These are phyloP conservation scores for Ettlia oleoabundans DNA, from an alignment of 139 green algal species.

Conservation along the genomic window DNA sequence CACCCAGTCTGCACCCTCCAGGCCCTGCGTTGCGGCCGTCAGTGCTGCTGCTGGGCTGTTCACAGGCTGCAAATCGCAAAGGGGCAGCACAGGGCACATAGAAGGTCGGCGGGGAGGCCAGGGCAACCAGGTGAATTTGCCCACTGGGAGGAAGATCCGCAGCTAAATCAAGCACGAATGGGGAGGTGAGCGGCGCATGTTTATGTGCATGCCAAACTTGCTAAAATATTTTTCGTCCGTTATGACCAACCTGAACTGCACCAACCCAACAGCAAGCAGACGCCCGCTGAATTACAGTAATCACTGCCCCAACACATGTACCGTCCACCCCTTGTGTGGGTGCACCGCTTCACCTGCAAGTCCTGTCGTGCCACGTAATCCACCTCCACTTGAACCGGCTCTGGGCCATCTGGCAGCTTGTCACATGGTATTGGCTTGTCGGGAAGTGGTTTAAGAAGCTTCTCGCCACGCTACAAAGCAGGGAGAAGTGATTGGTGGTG, in stretches of 20 bases:
- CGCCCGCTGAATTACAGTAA: no score
- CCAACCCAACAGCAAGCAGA: not conserved
- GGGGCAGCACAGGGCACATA: not conserved
- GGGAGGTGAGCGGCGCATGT: no score
- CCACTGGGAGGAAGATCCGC: no score
- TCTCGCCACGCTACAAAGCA: conserved; percentile 25
- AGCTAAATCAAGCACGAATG: no score
- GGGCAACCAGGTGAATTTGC: not conserved
- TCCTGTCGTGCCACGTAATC: conserved; percentile 46
- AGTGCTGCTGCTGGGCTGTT: conserved; percentile 1
- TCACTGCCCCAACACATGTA: no score
- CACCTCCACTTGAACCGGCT: conserved; percentile 53
- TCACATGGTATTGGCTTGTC: conserved; percentile 10
- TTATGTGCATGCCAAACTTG: no score
- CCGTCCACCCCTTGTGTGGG: not conserved
- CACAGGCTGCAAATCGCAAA: conserved; percentile 14
- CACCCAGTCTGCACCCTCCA: conserved; percentile 48
- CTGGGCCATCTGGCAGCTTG: conserved; percentile 57
- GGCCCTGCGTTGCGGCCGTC: not conserved
- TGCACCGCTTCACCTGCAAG: conserved; percentile 20
- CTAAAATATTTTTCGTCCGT: no score
- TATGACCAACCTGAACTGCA: no score
- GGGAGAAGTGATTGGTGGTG: not conserved
- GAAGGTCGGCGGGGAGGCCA: not conserved
- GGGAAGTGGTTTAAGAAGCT: conserved; percentile 39